Evolutionary conservation across 106 monocot genomes (phyloP), one percentile per base, ranked within the genome.

Genomic region (Acanthochlamys bracteata): DNA sequence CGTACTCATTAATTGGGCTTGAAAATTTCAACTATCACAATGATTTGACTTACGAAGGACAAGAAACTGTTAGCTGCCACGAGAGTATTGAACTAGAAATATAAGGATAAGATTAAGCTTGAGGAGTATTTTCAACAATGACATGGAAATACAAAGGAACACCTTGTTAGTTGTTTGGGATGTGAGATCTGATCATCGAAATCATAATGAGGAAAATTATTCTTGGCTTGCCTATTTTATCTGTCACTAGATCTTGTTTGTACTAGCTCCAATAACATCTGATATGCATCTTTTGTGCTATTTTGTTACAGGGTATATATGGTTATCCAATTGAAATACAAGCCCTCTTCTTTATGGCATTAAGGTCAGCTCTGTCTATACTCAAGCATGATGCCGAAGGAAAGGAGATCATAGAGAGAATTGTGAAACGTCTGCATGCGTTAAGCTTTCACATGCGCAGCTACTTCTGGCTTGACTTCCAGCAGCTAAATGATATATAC

Each of bases 241-340:
- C 49, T 14, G 3, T 12, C 49, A 49, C 3, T 49, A 14, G 12
- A 49, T 49, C 49, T 12, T 17, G 17, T 49, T 49, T 49, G 49
- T 2, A 49, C 9, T 10, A 49, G 49, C 10, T 14, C 17, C 49
- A 3, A 33, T 33, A 49, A 14, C 4, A 17, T 49, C 17, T 49
- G 49, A 49, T 49, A 9, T 45, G 43, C 13, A 9, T 45, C 7
- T 45, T 9, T 49, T 1, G 12, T 49, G 12, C 49, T 49, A 12
- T 69, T 20, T 22, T 17, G 41, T 69, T 68, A 43, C 66, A 80
- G 80, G 80, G 75, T 45, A 55, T 80, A 19, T 80, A 80, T 58
- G 80, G 80, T 60, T 80, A 80, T 80, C 80, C 80, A 9, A 80
- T 80, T 9, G 80, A 80, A 49, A 80, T 80, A 11, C 80, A 80